Evolutionary conservation across 805 yeast genomes (phyloP).

Genomic region (Zygotorulaspora sp.): DNA sequence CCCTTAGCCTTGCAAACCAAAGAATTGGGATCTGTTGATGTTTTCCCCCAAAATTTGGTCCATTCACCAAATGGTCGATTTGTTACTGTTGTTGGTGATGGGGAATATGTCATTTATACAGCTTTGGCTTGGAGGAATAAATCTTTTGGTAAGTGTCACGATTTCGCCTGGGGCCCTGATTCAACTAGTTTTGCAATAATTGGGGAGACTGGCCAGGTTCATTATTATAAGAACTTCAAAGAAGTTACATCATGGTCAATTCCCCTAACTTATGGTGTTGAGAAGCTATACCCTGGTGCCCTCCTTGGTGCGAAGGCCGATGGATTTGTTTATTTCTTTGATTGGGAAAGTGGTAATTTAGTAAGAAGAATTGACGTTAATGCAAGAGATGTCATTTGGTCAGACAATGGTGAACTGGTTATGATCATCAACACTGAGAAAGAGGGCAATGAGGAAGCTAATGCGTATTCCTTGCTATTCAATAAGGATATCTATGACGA

Average conservation of each 20-base stretch:
- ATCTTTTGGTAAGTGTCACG: constrained; percentile 83
- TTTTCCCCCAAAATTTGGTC: constrained; percentile 77
- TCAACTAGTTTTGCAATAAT: constrained; percentile 81
- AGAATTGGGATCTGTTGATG: constrained; percentile 91
- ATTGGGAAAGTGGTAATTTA: constrained; percentile 83
- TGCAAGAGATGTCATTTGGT: constrained; percentile 79
- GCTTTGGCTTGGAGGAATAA: constrained; percentile 98
- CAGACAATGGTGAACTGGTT: constrained; percentile 86
- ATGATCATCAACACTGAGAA: constrained; percentile 62
- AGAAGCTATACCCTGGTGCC: constrained; percentile 84
- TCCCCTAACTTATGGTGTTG: constrained; percentile 67
- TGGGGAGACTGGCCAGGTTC: constrained; percentile 60
- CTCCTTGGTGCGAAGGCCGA: constrained; percentile 78
- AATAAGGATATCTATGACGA: constrained; percentile 62
- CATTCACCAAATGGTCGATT: constrained; percentile 98
- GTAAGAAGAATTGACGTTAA: constrained; percentile 89
- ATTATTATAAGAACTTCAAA: constrained; percentile 78
- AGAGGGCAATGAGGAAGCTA: constrained; percentile 34
- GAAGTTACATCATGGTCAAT: constrained; percentile 61
- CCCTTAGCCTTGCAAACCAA: constrained; percentile 69
- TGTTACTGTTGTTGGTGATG: constrained; percentile 96
- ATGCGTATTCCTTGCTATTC: constrained; percentile 73
- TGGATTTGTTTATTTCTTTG: constrained; percentile 82
- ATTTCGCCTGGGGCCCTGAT: constrained; percentile 93
- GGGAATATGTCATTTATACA: constrained; percentile 92